Evolutionary conservation across 2,329 filamentous ascomycete genomes (phyloP).

Genomic region (Tolypocladium capitatum): DNA sequence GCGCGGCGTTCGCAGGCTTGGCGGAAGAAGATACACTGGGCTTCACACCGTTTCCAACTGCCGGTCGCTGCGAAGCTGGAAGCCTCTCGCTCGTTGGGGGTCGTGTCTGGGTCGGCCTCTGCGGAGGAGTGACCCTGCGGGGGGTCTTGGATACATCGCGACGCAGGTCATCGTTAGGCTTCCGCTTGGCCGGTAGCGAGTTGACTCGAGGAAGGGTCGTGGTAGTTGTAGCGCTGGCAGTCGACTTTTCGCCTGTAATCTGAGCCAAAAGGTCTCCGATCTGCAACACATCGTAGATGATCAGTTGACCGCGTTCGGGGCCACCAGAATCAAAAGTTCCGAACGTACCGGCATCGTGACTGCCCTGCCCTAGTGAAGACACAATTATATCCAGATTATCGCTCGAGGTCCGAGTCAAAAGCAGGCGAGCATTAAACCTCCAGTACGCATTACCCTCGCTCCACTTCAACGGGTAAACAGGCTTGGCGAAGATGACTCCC

Average conservation of each 20-base stretch:
- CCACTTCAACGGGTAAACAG: neutral
- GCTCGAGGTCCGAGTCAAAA: neutral
- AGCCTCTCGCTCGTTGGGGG: neutral
- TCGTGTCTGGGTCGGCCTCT: conserved; percentile 3
- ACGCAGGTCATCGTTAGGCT: conserved; percentile 38
- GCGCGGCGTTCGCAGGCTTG: conserved; percentile 11
- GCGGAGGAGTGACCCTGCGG: conserved; percentile 13
- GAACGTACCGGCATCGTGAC: conserved; percentile 4
- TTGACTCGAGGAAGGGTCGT: conserved; percentile 14
- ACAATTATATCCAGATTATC: neutral
- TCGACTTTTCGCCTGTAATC: conserved; percentile 42
- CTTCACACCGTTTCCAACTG: conserved; percentile 2
- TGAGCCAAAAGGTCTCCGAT: conserved; percentile 32
- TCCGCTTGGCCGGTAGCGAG: conserved; percentile 35
- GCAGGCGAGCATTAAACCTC: neutral
- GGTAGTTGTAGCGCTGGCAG: conserved; percentile 19
- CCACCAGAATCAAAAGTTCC: neutral
- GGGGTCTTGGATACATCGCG: conserved; percentile 27
- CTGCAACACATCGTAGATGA: conserved; percentile 6
- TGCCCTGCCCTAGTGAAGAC: neutral
- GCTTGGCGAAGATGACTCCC: neutral
- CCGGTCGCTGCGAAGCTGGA: neutral
- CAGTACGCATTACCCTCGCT: neutral
- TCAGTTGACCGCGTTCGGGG: neutral
- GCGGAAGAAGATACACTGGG: conserved; percentile 10